Evolutionary conservation across 2,329 filamentous ascomycete species (phyloP).

Genomic region (Fusarium coffeatum): DNA sequence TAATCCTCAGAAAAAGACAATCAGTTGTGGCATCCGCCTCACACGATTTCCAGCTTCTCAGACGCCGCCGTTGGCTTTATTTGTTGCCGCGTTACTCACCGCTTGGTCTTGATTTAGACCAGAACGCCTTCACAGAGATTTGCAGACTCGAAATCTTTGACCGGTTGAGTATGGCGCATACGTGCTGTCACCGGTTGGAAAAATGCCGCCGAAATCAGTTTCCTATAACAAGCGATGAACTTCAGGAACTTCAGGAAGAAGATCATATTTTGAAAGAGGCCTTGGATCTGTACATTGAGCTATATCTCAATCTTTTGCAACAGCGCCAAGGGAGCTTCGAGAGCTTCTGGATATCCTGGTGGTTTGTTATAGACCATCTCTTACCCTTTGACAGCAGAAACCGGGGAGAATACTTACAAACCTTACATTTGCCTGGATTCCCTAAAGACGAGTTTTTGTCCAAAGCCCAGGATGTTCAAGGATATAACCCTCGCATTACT

Average conservation of each 20-base stretch:
- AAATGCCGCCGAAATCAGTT: accelerated
- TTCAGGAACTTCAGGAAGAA: accelerated
- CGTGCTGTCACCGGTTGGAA: neutral
- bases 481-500: too few species aligned
- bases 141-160: neutral
- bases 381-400: accelerated
- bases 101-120: accelerated
- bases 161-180: neutral
- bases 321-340: accelerated
- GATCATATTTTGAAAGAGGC: accelerated
- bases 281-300: neutral
- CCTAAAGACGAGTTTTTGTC: accelerated
- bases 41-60: neutral
- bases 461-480: too few species aligned
- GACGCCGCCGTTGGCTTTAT: neutral
- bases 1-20: neutral
- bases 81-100: neutral
- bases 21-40: too few species aligned
- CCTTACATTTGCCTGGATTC: neutral
- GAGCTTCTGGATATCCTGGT: neutral
- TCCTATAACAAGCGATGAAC: accelerated
- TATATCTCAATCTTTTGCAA: accelerated
- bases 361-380: neutral
- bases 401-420: too few species aligned
- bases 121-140: accelerated